A percentile compares a stretch with the other conserved stretches of the same genome.
phyloP scores from a whole-genome alignment of 2,329 filamentous ascomycete species.

The Exophiala sp. region DNA sequence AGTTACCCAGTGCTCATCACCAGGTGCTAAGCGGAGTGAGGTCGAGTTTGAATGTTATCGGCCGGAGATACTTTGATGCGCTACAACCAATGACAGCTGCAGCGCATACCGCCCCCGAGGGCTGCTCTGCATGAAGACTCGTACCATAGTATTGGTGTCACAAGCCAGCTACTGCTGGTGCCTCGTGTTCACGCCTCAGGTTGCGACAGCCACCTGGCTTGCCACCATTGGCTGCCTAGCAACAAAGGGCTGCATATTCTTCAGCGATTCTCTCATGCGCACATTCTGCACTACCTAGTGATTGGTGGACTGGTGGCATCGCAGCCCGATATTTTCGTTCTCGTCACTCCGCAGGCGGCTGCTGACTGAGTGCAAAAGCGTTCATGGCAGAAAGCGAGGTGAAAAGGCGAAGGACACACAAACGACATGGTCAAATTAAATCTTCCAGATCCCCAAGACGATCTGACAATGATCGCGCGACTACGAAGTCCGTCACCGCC shows the following conservation, averaged over 20 bases:
- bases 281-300: slow-evolving; percentile 9
- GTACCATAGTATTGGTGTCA: neutral
- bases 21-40: neutral
- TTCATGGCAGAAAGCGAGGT: slow-evolving; percentile 17
- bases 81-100: neutral
- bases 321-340: slow-evolving; percentile 13
- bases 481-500: slow-evolving; percentile 9
- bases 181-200: slow-evolving; percentile 6
- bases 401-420: slow-evolving; percentile 15
- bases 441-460: slow-evolving; percentile 13
- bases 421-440: slow-evolving; percentile 15
- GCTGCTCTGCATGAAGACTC: neutral
- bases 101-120: neutral
- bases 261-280: neutral
- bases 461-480: slow-evolving; percentile 12
- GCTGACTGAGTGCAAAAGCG: slow-evolving; percentile 9
- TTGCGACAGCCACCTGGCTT: slow-evolving; percentile 15
- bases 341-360: neutral
- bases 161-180: neutral
- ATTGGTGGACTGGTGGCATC: slow-evolving; percentile 15
- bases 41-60: neutral
- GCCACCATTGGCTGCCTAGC: slow-evolving; percentile 19
- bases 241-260: neutral
- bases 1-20: neutral
- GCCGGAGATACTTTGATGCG: slow-evolving; percentile 2